Evolutionary conservation across 768 basidiomycete genomes (phyloP), one percentile per base, ranked within the genome.

Genomic region (Guyanaporus albipodus): DNA sequence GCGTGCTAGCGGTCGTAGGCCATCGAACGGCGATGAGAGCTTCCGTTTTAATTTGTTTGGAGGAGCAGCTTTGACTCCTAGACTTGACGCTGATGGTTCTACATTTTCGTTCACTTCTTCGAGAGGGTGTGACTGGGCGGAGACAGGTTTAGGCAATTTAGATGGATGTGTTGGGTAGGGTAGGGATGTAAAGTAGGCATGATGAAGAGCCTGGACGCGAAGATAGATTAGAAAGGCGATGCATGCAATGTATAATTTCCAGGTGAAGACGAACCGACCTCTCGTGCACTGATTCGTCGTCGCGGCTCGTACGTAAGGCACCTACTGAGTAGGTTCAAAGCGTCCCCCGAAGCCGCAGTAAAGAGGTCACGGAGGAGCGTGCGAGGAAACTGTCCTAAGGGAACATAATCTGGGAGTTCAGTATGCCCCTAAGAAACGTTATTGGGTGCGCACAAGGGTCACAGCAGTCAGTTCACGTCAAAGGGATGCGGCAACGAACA

Each of bases 91-190:
- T 22, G 70, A 68, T 38, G 73, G 68, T 11, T 83, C 78, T 17
- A 82, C 79, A 47, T 87, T 89, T 40, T 81, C 85, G 45, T 91
- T 85, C 10, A 87, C 73, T 56, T 91, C 88, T 57, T 88, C 88
- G 4, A 85, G 75, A 5, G 87, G 81, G 23, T 82, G 73, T 0
- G 74, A 67, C 38, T 72, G 73, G 33, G 66, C 70, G 11, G 69
- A 67, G 37, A 57, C 52, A 46, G 80, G 68, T 78, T 94, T 91
- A 0, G 96, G 96, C 1, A 99, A 77, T 58, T 90, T 87, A 8
- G 83, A 84, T 0, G 92, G 92, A 53, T 89, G 86, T 0, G 93
- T 85, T 0, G 96, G 93, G 55, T 87, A 82, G 8, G 93, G 93
- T 4, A 87, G 72, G 10, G 87, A 80, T 33, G 79, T 79, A 73